Base-by-base conservation (phyloP, 2,329 filamentous ascomycete genomes). In the Diaporthe citri region DNA sequence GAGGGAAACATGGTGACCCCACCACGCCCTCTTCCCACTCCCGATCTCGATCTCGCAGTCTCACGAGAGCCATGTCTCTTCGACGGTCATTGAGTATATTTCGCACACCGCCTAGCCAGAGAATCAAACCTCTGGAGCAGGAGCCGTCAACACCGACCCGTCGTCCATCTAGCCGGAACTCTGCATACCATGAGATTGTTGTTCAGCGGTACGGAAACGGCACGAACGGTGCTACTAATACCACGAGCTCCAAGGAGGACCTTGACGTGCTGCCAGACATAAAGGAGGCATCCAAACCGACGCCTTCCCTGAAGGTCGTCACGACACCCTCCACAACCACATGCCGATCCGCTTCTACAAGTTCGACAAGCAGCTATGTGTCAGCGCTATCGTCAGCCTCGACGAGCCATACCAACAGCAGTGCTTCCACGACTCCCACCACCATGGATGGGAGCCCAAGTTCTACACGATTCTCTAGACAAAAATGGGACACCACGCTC, bases 131-230 rank as follows among this genome's bases (percentile, higher is more conserved):
- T 41, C n/a, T 39, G 20, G 55, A 64, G 20, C 34, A 56, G 20
- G 55, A 46, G 25, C 39, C 39, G 34, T 48, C 57, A 4, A 46
- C 46, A 13, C 64, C 74, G 2, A 70, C n/a, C 2, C 64, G 34
- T 31, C 71, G 55, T 31, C 57, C 28, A n/a, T 56, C 57, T 17
- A 48, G 43, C 25, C 77, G 31, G 76, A 81, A 76, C 59, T 78
- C 77, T 1, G 77, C 80, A 0, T 86, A 87, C 74, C 86, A 88
- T 71, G 89, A 91, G 78, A 90, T 90, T 39, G 82, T 90, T 0
- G 84, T 90, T 9, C 84, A 86, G 6, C 87, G 88, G 0, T 90
- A 90, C 74, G 89, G 88, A 13, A 90, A 90, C 66, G 88, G 88
- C 1, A 88, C 86, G 3, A 87, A 88, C 48, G 78, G 81, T 2